phyloP scores from a whole-genome alignment of 495 filamentous ascomycete species.

The Thermothielavioides terrestris region DNA sequence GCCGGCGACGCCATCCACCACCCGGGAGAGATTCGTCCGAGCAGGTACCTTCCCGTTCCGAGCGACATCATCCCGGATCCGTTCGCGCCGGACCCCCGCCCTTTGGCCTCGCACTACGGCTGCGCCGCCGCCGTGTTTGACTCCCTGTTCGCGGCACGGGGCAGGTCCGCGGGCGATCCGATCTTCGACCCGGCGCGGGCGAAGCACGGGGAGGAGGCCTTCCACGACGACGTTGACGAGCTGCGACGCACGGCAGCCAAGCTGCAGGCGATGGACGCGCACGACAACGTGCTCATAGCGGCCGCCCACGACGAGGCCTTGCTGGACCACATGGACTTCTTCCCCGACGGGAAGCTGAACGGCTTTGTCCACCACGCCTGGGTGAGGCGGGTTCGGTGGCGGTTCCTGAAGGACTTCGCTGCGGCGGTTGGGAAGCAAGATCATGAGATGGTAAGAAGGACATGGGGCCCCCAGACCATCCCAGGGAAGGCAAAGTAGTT shows the following conservation, averaged over 20 bases:
- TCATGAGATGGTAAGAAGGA: slow-evolving; percentile 9
- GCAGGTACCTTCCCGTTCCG: slow-evolving; percentile 41
- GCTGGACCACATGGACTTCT: slow-evolving; percentile 40
- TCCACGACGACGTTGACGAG: slow-evolving; percentile 22
- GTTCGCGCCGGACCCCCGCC: slow-evolving; percentile 14
- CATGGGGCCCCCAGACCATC: slow-evolving; percentile 5
- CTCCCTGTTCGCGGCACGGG: slow-evolving; percentile 20
- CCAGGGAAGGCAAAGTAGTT: too few relatives aligned
- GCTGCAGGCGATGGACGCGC: slow-evolving; percentile 42
- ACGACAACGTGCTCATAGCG: slow-evolving; percentile 42
- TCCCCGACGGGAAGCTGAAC: slow-evolving; percentile 39
- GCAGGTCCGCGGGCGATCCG: slow-evolving; percentile 13
- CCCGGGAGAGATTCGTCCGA: slow-evolving; percentile 45
- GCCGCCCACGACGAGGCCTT: slow-evolving; percentile 48
- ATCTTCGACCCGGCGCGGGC: slow-evolving; percentile 28
- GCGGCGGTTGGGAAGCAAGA: slow-evolving; percentile 25
- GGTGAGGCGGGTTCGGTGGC: slow-evolving; percentile 42
- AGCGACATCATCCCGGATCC: slow-evolving; percentile 33
- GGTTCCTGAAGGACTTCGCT: slow-evolving; percentile 49
- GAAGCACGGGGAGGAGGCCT: neutral
- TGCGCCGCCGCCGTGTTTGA: slow-evolving; percentile 39
- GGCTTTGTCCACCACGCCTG: slow-evolving; percentile 44
- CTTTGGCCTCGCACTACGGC: slow-evolving; percentile 2
- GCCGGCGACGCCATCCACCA: slow-evolving; percentile 50
- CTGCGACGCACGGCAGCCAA: slow-evolving; percentile 33